A percentile compares a stretch with the other conserved stretches of the same genome.
Evolutionary conservation across 768 basidiomycete species (phyloP).

Genomic region (Termitomyces sp.): DNA sequence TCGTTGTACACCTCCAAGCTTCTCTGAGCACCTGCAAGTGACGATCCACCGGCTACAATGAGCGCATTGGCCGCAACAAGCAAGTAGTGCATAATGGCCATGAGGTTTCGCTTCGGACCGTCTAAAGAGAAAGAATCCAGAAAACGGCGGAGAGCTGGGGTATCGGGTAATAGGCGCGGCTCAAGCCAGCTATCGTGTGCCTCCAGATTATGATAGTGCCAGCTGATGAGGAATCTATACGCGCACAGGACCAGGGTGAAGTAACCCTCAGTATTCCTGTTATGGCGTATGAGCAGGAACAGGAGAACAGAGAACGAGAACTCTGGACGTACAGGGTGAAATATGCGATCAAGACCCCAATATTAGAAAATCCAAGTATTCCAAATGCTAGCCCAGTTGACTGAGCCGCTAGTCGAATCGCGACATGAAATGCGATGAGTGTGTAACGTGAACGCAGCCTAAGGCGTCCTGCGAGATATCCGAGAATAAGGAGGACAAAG

Average conservation of each 20-base stretch:
- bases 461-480: slow-evolving; percentile 25
- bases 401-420: slow-evolving; percentile 32
- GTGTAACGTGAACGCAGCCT: slow-evolving; percentile 29
- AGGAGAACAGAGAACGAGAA: background rate
- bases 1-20: slow-evolving; percentile 6
- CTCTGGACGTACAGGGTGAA: slow-evolving; percentile 20
- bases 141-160: slow-evolving; percentile 17
- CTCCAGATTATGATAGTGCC: slow-evolving; percentile 32
- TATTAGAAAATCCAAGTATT: slow-evolving; percentile 25
- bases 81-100: slow-evolving; percentile 28
- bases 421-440: slow-evolving; percentile 30
- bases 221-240: slow-evolving; percentile 32
- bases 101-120: slow-evolving; percentile 21
- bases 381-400: slow-evolving; percentile 34
- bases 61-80: slow-evolving; percentile 30
- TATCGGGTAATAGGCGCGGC: slow-evolving; percentile 21
- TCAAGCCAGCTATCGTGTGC: slow-evolving; percentile 32
- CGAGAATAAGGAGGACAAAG: slow-evolving; percentile 26
- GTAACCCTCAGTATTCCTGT: slow-evolving; percentile 28
- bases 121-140: slow-evolving; percentile 24
- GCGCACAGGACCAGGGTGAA: slow-evolving; percentile 32
- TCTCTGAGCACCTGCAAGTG: slow-evolving; percentile 24
- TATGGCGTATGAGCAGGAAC: background rate
- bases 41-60: slow-evolving; percentile 31
- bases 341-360: slow-evolving; percentile 28